Percentiles rank a stretch among this genome's conserved stretches.
Conservation (phyloP, 306 rosid genomes). For the Astragalus glycyphyllos region DNA sequence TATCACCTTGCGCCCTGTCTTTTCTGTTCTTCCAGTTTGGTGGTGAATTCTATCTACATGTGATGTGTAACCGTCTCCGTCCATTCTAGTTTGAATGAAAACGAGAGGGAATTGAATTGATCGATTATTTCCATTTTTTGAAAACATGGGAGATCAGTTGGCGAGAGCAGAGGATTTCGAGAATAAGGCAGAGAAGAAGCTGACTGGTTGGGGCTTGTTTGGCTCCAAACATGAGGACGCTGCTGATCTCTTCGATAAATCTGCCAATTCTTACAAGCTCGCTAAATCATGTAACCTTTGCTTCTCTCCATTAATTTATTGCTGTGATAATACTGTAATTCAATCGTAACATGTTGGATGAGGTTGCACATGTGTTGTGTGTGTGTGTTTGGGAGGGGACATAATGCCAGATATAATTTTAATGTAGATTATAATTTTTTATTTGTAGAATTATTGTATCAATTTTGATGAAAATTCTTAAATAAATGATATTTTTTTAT, state of each 20-base stretch:
- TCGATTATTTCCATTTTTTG: background rate
- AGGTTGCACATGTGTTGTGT: background rate
- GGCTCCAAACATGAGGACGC: conserved; percentile 90
- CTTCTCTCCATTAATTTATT: background rate
- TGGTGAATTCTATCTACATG: conserved; percentile 13
- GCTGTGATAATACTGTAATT: too few relatives aligned
- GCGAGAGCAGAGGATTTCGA: conserved; percentile 77
- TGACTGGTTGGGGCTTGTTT: conserved; percentile 82
- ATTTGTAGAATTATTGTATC: background rate
- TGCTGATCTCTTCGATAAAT: conserved; percentile 86
- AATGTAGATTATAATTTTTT: too few relatives aligned
- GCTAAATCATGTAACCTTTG: conserved; percentile 71
- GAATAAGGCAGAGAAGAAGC: conserved; percentile 86
- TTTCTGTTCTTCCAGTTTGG: background rate
- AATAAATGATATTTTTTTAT: background rate
- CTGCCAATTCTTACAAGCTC: conserved; percentile 87
- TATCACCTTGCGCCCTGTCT: background rate
- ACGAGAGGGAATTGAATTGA: conserved; percentile 15
- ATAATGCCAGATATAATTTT: too few relatives aligned
- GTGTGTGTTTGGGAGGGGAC: too few relatives aligned
- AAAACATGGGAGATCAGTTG: conserved; percentile 76
- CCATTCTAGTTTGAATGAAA: conserved; percentile 7
- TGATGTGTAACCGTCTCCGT: background rate
- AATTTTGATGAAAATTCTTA: background rate
- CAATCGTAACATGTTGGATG: background rate